Conservation (phyloP, 1,139 yeast species). For the Hanseniaspora sp. region DNA sequence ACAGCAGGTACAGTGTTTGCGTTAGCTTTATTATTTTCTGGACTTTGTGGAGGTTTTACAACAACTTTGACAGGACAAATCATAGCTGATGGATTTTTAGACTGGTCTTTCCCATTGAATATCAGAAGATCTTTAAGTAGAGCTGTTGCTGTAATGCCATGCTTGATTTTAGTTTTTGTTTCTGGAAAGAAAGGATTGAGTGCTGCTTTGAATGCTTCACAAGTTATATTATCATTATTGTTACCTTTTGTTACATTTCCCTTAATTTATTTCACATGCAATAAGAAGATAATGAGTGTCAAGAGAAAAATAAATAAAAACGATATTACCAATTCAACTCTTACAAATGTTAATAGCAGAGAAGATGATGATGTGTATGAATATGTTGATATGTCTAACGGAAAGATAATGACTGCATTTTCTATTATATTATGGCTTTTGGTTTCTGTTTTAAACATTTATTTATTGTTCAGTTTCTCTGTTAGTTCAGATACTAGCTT, state of each 20-base stretch:
- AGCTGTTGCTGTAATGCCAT: slow-evolving; percentile 62
- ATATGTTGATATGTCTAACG: slow-evolving; percentile 57
- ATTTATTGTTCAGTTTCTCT: slow-evolving; percentile 59
- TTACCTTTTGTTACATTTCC: slow-evolving; percentile 71
- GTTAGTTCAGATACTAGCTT: slow-evolving; percentile 58
- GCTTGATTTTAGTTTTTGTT: slow-evolving; percentile 49
- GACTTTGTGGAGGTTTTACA: slow-evolving; percentile 72
- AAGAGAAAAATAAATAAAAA: slow-evolving; percentile 18
- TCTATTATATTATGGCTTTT: slow-evolving; percentile 63
- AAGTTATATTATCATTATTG: slow-evolving; percentile 57
- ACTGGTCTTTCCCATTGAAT: slow-evolving; percentile 62
- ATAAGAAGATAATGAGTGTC: slow-evolving; percentile 48
- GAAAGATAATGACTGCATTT: slow-evolving; percentile 41
- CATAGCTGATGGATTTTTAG: slow-evolving; percentile 66
- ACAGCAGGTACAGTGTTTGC: slow-evolving; percentile 67
- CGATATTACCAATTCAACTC: background rate
- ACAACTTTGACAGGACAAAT: slow-evolving; percentile 77
- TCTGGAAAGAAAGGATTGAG: slow-evolving; percentile 64
- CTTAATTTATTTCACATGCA: slow-evolving; percentile 56
- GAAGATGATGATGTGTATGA: slow-evolving; percentile 17
- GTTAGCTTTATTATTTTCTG: slow-evolving; percentile 61
- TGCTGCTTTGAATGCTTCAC: slow-evolving; percentile 60
- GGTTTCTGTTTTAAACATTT: slow-evolving; percentile 65
- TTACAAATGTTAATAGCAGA: background rate
- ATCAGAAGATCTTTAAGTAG: slow-evolving; percentile 62